A percentile compares a stretch with the other conserved stretches of the same genome.
Conservation (phyloP, 805 yeast species). For the Peterozyma toletana region DNA sequence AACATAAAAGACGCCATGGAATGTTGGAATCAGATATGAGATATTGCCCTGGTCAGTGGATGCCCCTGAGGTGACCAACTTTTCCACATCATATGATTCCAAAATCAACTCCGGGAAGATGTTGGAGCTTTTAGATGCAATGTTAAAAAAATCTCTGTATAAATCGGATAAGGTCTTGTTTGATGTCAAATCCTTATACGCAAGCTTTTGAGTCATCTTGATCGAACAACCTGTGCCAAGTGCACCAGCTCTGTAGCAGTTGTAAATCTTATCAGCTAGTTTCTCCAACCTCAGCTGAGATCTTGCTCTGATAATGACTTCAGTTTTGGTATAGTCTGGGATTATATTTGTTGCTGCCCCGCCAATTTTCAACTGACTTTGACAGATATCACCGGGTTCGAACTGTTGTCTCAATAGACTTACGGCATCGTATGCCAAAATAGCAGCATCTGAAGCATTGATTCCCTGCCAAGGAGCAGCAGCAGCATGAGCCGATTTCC, state of each 20-base stretch:
- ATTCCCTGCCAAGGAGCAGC: slow-evolving; percentile 21
- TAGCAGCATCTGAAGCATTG: slow-evolving; percentile 22
- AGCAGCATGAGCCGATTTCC: slow-evolving; percentile 22
- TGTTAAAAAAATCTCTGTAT: slow-evolving; percentile 13
- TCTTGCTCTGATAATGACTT: slow-evolving; percentile 12
- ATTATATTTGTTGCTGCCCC: slow-evolving; percentile 19
- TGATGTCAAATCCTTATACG: slow-evolving; percentile 15
- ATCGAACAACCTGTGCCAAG: slow-evolving; percentile 24
- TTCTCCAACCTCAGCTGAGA: slow-evolving; percentile 13
- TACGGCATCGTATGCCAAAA: slow-evolving; percentile 16
- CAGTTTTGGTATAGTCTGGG: slow-evolving; percentile 15
- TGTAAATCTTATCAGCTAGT: slow-evolving; percentile 18
- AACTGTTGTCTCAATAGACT: slow-evolving; percentile 21
- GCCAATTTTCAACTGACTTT: slow-evolving; percentile 16
- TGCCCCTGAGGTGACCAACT: slow-evolving; percentile 11
- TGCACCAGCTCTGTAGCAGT: slow-evolving; percentile 18
- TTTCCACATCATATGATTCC: slow-evolving; percentile 3
- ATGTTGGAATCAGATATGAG: slow-evolving; percentile 16
- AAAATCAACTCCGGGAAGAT: slow-evolving; percentile 3
- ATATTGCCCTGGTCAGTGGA: slow-evolving; percentile 19
- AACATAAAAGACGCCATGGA: slow-evolving; percentile 15
- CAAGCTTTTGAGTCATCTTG: slow-evolving; percentile 22
- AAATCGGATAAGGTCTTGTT: slow-evolving; percentile 13
- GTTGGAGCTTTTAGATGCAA: slow-evolving; percentile 4
- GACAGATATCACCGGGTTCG: slow-evolving; percentile 17